These are phyloP conservation scores for Agastache rugosa DNA, from an alignment of 257 asterid species.

Conservation along the genomic window DNA sequence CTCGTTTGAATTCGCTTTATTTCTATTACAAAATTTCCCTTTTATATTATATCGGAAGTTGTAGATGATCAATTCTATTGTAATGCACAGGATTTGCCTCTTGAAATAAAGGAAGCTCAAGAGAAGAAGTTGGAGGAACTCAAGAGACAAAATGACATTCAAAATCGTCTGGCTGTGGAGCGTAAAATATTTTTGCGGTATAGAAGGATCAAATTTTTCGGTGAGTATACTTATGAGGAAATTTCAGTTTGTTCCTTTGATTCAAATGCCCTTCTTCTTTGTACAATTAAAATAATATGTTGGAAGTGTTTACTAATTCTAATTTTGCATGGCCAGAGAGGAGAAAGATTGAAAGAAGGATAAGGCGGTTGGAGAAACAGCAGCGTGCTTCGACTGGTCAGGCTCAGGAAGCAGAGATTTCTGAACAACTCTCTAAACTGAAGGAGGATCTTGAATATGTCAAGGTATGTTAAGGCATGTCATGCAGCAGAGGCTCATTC, in stretches of 20 bases:
- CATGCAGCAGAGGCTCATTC: neutral
- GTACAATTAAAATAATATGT: neutral
- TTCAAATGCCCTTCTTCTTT: conserved; percentile 1
- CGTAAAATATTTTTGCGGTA: conserved; percentile 72
- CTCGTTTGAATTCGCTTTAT: neutral
- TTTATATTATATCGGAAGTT: neutral
- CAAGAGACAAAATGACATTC: conserved; percentile 84
- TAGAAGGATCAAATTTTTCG: conserved; percentile 79
- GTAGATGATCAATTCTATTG: neutral
- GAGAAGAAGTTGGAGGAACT: conserved; percentile 81
- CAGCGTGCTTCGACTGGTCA: conserved; percentile 71
- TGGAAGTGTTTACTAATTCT: conserved; percentile 9
- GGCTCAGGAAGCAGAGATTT: conserved; percentile 68
- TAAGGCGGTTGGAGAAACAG: conserved; percentile 84
- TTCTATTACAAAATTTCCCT: neutral
- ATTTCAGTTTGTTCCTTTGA: conserved; percentile 5
- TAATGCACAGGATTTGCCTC: conserved; percentile 70
- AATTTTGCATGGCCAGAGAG: conserved; percentile 59
- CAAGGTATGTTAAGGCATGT: conserved; percentile 55
- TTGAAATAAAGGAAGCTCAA: conserved; percentile 74
- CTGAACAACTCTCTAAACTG: conserved; percentile 70
- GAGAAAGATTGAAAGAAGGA: conserved; percentile 84
- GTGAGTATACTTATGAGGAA: conserved; percentile 45
- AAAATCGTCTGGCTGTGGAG: conserved; percentile 74
- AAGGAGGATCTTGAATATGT: conserved; percentile 98